These are phyloP conservation scores for Fusarium mangiferae DNA, from an alignment of 2,329 filamentous ascomycete genomes.

Conservation along the genomic window DNA sequence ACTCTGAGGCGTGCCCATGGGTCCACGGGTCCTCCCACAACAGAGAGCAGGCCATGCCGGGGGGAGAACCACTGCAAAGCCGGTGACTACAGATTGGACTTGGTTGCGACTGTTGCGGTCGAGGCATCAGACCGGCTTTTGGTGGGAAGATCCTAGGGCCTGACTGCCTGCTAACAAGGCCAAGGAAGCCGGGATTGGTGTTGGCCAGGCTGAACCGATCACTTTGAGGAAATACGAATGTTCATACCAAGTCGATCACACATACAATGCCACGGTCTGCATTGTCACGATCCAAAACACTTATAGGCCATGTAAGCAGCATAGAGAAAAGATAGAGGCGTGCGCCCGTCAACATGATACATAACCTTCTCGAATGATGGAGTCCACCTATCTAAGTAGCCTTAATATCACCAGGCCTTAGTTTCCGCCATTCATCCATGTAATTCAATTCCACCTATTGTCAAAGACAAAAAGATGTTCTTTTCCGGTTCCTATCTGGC, in stretches of 20 bases:
- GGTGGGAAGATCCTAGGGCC: constrained; percentile 17
- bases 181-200: not conserved
- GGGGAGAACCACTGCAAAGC: constrained; percentile 28
- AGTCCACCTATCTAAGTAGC: not conserved
- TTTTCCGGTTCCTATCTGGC: constrained; percentile 5
- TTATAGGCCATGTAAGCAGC: constrained; percentile 11
- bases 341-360: not conserved
- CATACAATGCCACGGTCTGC: not conserved
- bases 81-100: constrained; percentile 27
- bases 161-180: constrained; percentile 8
- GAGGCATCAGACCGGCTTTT: constrained; percentile 16
- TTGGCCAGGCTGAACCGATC: constrained; percentile 1
- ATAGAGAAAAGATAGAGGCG: not conserved
- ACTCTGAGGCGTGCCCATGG: constrained; percentile 49
- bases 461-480: constrained; percentile 6
- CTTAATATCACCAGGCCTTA: constrained; percentile 5
- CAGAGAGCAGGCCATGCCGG: constrained; percentile 33
- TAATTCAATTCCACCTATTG: not conserved
- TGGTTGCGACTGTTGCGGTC: constrained; percentile 4
- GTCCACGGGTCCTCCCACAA: constrained; percentile 45
- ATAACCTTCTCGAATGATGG: constrained; percentile 1
- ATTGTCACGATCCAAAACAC: not conserved
- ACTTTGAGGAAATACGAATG: not conserved
- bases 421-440: constrained; percentile 11
- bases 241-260: not conserved